phyloP scores from a whole-genome alignment of 805 yeast genomes.

The Cyberlindnera mycetangii region DNA sequence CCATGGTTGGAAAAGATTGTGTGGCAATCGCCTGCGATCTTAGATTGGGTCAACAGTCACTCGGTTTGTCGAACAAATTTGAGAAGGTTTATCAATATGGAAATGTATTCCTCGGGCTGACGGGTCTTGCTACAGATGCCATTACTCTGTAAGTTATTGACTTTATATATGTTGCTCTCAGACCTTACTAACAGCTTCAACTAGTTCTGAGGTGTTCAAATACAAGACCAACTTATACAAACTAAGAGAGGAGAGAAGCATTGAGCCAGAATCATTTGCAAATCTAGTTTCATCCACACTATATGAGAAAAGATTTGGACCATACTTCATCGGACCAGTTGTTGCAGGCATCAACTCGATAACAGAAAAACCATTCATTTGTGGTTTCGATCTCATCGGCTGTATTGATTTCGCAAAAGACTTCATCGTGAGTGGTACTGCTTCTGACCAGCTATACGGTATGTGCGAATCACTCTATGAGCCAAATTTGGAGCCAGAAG shows the following conservation, averaged over 20 bases:
- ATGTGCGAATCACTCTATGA: conserved; percentile 98
- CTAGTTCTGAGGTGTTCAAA: conserved; percentile 64
- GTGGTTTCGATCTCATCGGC: conserved; percentile 95
- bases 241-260: conserved; percentile 83
- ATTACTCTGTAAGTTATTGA: conserved; percentile 45
- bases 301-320: conserved; percentile 91
- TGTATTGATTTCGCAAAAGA: conserved; percentile 94
- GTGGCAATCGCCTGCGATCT: conserved; percentile 96
- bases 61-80: conserved; percentile 89
- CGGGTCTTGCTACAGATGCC: conserved; percentile 95
- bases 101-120: conserved; percentile 83
- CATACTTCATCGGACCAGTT: conserved; percentile 94
- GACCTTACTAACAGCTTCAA: conserved; percentile 7
- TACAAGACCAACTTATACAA: conserved; percentile 85
- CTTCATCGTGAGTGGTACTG: conserved; percentile 94
- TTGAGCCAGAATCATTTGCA: conserved; percentile 93
- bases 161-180: not conserved
- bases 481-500: conserved; percentile 91
- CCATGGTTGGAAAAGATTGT: conserved; percentile 98
- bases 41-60: conserved; percentile 88
- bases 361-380: conserved; percentile 81
- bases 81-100: conserved; percentile 89
- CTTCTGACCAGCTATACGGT: conserved; percentile 94
- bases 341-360: conserved; percentile 92
- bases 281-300: conserved; percentile 86